These are phyloP conservation scores for Phylloporus arenicola DNA, from an alignment of 768 basidiomycete genomes.

Conservation along the genomic window DNA sequence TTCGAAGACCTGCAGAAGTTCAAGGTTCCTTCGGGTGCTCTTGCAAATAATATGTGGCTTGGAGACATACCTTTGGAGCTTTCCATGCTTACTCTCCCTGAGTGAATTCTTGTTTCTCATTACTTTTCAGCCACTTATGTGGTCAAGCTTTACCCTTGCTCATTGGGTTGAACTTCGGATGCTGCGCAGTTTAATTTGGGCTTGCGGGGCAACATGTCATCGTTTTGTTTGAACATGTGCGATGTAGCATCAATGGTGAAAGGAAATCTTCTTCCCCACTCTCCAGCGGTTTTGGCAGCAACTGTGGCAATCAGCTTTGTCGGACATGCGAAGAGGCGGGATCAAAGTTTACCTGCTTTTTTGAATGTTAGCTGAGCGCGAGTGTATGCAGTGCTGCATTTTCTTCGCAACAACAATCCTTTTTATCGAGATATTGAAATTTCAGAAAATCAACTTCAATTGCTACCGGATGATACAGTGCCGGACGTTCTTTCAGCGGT, in stretches of 20 bases:
- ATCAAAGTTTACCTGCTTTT: too few relatives aligned
- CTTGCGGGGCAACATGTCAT: background rate
- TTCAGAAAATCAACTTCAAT: background rate
- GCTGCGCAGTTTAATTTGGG: background rate
- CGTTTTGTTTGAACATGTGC: background rate
- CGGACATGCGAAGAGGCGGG: background rate
- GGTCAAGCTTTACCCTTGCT: background rate
- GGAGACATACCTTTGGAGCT: background rate
- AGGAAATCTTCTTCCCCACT: background rate
- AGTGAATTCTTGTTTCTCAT: background rate
- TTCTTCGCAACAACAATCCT: background rate
- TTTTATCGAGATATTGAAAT: background rate
- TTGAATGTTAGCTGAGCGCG: background rate
- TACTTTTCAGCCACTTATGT: background rate
- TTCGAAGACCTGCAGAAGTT: background rate
- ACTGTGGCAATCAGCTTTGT: background rate
- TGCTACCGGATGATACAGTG: background rate
- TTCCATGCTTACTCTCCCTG: background rate
- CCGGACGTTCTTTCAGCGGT: background rate
- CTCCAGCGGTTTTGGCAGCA: background rate
- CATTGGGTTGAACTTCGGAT: background rate
- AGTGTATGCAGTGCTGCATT: background rate
- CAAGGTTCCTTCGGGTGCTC: background rate
- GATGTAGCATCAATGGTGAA: background rate
- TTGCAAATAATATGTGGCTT: background rate